These are phyloP conservation scores for Cavenderia fasciculata DNA, from an alignment of 78 protist genomes.

Conservation along the genomic window DNA sequence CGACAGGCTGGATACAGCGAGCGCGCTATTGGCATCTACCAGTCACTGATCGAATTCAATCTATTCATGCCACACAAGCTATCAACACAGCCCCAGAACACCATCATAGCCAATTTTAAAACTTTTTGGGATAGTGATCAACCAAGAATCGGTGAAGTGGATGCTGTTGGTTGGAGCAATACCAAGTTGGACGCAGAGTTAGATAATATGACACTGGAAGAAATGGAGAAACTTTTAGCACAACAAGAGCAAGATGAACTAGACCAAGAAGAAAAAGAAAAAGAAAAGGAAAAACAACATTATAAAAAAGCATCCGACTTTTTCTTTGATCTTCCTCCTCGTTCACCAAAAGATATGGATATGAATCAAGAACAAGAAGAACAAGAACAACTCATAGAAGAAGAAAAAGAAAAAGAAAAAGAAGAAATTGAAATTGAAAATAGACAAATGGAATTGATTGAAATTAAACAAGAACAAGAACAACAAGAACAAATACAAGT, in stretches of 20 bases:
- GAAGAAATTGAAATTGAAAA: neutral
- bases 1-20: slow-evolving; percentile 50
- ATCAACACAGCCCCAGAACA: neutral
- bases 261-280: neutral
- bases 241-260: slow-evolving; percentile 3
- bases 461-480: too few relatives aligned
- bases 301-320: too few relatives aligned
- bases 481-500: neutral
- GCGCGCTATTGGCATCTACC: slow-evolving; percentile 49
- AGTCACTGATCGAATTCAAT: slow-evolving; percentile 58
- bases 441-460: neutral
- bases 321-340: too few relatives aligned
- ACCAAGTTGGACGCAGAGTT: neutral
- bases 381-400: neutral
- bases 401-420: neutral
- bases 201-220: slow-evolving; percentile 47
- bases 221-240: slow-evolving; percentile 44
- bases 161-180: slow-evolving; percentile 43
- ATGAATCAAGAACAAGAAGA: neutral
- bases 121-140: slow-evolving; percentile 13
- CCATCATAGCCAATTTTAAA: slow-evolving; percentile 6
- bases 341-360: too few relatives aligned
- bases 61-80: slow-evolving; percentile 29
- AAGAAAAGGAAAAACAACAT: too few relatives aligned
- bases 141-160: slow-evolving; percentile 43